A percentile compares a stretch with the other conserved stretches of the same genome.
phyloP scores from a whole-genome alignment of 169 alveolate genomes.

The Plasmodium berghei region DNA sequence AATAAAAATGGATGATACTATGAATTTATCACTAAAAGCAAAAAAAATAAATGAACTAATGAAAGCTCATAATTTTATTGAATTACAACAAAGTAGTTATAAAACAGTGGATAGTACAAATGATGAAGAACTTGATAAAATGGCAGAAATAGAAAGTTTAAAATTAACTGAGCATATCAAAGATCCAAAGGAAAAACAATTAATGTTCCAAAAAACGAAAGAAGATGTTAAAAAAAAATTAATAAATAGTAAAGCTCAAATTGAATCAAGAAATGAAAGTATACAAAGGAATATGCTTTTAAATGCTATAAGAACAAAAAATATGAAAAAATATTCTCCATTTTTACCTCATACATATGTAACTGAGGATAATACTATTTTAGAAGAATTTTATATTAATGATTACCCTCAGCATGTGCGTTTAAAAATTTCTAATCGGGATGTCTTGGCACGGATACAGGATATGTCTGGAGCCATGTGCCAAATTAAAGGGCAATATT shows the following conservation, averaged over 20 bases:
- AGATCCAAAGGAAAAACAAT: slow-evolving; percentile 57
- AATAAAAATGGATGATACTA: slow-evolving; percentile 59
- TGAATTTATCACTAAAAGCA: slow-evolving; percentile 55
- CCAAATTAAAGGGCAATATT: slow-evolving; percentile 89
- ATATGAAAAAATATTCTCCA: slow-evolving; percentile 64
- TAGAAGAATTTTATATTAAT: slow-evolving; percentile 92
- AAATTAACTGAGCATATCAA: slow-evolving; percentile 42
- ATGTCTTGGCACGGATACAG: slow-evolving; percentile 85
- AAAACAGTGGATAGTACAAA: slow-evolving; percentile 5
- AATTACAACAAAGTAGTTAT: slow-evolving; percentile 14
- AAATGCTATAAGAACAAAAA: slow-evolving; percentile 22
- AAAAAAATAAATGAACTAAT: slow-evolving; percentile 41
- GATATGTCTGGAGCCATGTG: slow-evolving; percentile 89
- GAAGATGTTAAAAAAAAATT: slow-evolving; percentile 53
- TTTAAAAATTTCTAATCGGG: slow-evolving; percentile 89
- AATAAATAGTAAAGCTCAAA: slow-evolving; percentile 15
- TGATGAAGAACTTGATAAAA: slow-evolving; percentile 33
- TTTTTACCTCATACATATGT: slow-evolving; percentile 76
- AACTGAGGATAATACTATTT: slow-evolving; percentile 86
- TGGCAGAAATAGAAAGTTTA: slow-evolving; percentile 49
- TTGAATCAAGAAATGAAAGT: slow-evolving; percentile 26
- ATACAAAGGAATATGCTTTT: slow-evolving; percentile 62
- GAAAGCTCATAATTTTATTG: slow-evolving; percentile 41
- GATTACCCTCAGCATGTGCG: slow-evolving; percentile 93
- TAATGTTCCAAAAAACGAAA: slow-evolving; percentile 62